Percentiles rank a stretch among this genome's conserved stretches.
These are phyloP conservation scores for Aquilaria yunnanensis DNA, from an alignment of 345 rosid species.

Conservation along the genomic window DNA sequence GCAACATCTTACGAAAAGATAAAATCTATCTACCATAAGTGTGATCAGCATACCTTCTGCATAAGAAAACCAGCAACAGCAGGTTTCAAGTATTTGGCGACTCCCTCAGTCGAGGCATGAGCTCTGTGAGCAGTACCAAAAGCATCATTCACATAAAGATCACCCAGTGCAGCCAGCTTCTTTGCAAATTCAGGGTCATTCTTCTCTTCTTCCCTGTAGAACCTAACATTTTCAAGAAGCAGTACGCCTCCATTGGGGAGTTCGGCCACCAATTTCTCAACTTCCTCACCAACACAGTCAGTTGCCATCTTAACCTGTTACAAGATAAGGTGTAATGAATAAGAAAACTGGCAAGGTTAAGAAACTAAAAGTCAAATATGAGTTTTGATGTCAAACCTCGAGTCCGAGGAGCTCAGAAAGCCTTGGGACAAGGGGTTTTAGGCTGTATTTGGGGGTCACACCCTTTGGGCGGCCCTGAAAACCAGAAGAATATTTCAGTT, in stretches of 20 bases:
- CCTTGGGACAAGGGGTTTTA: constrained; percentile 91
- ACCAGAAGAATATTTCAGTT: constrained; percentile 2
- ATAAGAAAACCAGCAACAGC: constrained; percentile 94
- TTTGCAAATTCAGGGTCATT: constrained; percentile 89
- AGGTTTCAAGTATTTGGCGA: constrained; percentile 76
- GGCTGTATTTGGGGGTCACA: constrained; percentile 87
- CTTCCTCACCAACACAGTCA: constrained; percentile 81
- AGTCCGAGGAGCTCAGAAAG: constrained; percentile 82
- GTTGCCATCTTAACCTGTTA: constrained; percentile 76
- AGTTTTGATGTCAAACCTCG: constrained; percentile 34
- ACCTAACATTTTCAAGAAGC: constrained; percentile 89
- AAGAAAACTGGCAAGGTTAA: neutral
- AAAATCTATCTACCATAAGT: neutral
- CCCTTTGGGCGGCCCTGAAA: constrained; percentile 97
- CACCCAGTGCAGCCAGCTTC: constrained; percentile 91
- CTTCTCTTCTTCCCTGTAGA: constrained; percentile 94
- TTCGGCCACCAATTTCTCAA: constrained; percentile 60
- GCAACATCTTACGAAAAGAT: neutral
- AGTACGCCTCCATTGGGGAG: constrained; percentile 69
- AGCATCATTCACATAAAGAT: constrained; percentile 86
- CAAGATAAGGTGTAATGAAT: neutral
- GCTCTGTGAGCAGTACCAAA: constrained; percentile 94
- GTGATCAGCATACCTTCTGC: constrained; percentile 56
- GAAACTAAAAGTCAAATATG: neutral
- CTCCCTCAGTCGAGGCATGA: constrained; percentile 95